A percentile compares a stretch with the other conserved stretches of the same genome.
phyloP scores from a whole-genome alignment of 2,329 filamentous ascomycete species.

The Diaporthe australafricana region DNA sequence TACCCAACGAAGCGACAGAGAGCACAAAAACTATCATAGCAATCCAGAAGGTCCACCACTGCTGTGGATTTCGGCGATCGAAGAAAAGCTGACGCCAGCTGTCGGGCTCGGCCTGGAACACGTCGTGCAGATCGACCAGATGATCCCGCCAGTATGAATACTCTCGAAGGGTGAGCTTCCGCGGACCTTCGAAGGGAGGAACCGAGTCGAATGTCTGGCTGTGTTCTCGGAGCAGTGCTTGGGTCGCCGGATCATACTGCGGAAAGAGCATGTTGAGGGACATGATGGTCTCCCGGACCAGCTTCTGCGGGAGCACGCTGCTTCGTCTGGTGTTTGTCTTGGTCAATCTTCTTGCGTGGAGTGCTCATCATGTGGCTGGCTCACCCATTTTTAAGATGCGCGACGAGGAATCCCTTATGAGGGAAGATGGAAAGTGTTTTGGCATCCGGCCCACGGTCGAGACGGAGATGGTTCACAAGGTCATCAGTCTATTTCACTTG shows the following conservation, averaged over 20 bases:
- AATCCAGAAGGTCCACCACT: slow-evolving; percentile 4
- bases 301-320: neutral
- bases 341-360: too few species aligned
- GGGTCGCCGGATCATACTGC: neutral
- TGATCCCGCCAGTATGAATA: neutral
- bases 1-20: neutral
- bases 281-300: neutral
- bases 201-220: neutral
- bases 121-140: neutral
- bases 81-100: neutral
- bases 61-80: neutral
- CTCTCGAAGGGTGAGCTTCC: neutral
- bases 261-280: slow-evolving; percentile 3
- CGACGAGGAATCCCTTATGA: neutral
- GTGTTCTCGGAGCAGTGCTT: neutral
- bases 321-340: neutral
- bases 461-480: neutral
- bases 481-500: neutral
- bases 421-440: neutral
- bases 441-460: neutral
- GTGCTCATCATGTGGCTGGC: neutral
- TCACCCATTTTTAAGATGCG: neutral
- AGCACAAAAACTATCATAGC: neutral
- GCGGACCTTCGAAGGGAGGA: neutral
- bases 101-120: neutral